Conservation (phyloP, 2,329 filamentous ascomycete genomes). For the Fusarium mexicanum region DNA sequence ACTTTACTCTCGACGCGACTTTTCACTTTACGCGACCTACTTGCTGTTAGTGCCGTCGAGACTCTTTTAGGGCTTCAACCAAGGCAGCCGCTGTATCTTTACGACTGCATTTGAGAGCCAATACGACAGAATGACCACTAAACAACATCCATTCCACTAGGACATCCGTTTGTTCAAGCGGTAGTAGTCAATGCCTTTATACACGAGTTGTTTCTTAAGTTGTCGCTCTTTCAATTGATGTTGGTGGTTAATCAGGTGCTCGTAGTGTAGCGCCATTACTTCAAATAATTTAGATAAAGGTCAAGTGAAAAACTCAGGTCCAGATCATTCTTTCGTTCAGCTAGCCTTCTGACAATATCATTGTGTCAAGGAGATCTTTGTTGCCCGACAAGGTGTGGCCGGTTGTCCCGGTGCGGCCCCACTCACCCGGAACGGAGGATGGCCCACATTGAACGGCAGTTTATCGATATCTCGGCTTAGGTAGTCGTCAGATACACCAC, state of each 20-base stretch:
- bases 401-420: not conserved
- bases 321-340: not conserved
- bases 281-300: not conserved
- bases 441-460: not conserved
- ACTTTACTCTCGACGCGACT: conserved; percentile 5
- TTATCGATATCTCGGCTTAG: not conserved
- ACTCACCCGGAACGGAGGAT: not conserved
- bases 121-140: not conserved
- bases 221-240: not conserved
- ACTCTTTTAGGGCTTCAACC: not conserved
- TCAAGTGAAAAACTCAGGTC: not conserved
- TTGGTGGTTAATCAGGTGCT: not conserved
- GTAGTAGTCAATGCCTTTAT: not conserved
- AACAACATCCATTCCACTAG: not conserved
- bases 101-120: not conserved
- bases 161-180: not conserved
- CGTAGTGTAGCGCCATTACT: not conserved
- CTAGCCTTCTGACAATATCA: not conserved
- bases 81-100: not conserved
- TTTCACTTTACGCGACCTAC: conserved; percentile 4
- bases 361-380: not conserved
- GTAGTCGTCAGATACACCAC: not conserved
- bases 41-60: not conserved
- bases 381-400: not conserved
- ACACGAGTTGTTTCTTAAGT: not conserved